Percentiles rank a stretch among this genome's conserved stretches.
These are phyloP conservation scores for Hypholoma fasciculare DNA, from an alignment of 768 basidiomycete species.

Conservation along the genomic window DNA sequence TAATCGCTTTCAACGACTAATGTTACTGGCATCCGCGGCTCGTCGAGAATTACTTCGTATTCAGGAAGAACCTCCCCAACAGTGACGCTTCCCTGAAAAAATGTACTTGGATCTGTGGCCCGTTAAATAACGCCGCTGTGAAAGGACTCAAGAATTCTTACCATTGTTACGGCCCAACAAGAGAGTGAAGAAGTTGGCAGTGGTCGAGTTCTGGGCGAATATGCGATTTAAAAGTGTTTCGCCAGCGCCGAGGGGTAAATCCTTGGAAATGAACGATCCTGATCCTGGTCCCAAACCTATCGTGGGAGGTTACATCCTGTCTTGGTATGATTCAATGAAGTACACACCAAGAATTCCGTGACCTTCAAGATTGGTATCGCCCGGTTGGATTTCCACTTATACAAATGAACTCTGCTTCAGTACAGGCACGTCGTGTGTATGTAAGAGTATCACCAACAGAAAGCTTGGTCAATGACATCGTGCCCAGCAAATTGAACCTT, in stretches of 20 bases:
- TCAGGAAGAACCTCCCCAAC: slow-evolving; percentile 57
- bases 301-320: slow-evolving; percentile 13
- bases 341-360: slow-evolving; percentile 26
- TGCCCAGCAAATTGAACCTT: slow-evolving; percentile 44
- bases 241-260: slow-evolving; percentile 36
- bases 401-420: not conserved
- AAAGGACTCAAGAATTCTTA: slow-evolving; percentile 1
- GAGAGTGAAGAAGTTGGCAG: slow-evolving; percentile 63
- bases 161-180: slow-evolving; percentile 59
- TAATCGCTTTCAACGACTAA: slow-evolving; percentile 27
- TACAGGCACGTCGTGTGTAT: not conserved
- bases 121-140: not conserved
- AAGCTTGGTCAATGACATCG: slow-evolving; percentile 44
- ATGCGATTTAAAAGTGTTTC: slow-evolving; percentile 63
- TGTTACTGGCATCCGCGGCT: slow-evolving; percentile 53
- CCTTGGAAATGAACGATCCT: slow-evolving; percentile 47
- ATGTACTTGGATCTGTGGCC: slow-evolving; percentile 43
- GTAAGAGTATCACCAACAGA: slow-evolving; percentile 37
- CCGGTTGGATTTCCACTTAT: slow-evolving; percentile 41
- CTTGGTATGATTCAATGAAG: not conserved
- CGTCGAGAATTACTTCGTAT: slow-evolving; percentile 46
- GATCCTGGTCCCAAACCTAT: slow-evolving; percentile 64
- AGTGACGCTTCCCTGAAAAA: slow-evolving; percentile 60
- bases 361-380: slow-evolving; percentile 28
- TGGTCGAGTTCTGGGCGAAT: slow-evolving; percentile 57